These are phyloP conservation scores for Rhododendron ovatum DNA, from an alignment of 148 eudicot species.

Conservation along the genomic window DNA sequence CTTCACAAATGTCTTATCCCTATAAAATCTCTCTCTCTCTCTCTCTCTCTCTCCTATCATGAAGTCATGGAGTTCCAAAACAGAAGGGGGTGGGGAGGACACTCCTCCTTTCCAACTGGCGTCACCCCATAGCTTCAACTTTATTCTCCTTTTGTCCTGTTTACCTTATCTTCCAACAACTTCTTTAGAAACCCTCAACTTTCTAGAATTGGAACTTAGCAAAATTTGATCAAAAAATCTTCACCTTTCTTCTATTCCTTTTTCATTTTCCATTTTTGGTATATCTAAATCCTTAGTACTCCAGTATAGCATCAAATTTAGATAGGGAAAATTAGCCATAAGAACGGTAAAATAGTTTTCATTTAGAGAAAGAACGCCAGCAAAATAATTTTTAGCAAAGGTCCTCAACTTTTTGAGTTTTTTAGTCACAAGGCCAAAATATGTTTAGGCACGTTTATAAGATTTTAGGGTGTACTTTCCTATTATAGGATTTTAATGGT, in stretches of 20 bases:
- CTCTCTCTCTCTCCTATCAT: neutral
- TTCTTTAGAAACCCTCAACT: neutral
- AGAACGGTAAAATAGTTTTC: too few species aligned
- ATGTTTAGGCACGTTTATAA: too few species aligned
- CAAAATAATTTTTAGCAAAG: too few species aligned
- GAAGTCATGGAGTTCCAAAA: neutral
- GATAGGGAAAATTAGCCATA: too few species aligned
- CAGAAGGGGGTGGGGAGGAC: too few species aligned
- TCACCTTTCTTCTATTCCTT: neutral
- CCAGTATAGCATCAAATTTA: too few species aligned
- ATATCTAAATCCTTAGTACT: too few species aligned
- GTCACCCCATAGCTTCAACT: slow-evolving; percentile 2
- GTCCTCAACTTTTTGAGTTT: too few species aligned
- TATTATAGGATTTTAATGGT: too few species aligned
- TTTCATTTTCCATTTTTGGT: neutral
- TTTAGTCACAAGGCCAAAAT: too few species aligned
- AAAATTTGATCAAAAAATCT: neutral
- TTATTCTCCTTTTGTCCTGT: neutral
- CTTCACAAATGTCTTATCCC: slow-evolving; percentile 7
- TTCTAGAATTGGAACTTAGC: neutral
- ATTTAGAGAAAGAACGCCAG: too few species aligned
- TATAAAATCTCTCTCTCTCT: neutral
- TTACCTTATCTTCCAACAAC: neutral
- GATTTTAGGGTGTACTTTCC: too few species aligned
- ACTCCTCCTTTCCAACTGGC: slow-evolving; percentile 1